Conservation (phyloP, 306 rosid genomes). For the Fragaria vesca region DNA sequence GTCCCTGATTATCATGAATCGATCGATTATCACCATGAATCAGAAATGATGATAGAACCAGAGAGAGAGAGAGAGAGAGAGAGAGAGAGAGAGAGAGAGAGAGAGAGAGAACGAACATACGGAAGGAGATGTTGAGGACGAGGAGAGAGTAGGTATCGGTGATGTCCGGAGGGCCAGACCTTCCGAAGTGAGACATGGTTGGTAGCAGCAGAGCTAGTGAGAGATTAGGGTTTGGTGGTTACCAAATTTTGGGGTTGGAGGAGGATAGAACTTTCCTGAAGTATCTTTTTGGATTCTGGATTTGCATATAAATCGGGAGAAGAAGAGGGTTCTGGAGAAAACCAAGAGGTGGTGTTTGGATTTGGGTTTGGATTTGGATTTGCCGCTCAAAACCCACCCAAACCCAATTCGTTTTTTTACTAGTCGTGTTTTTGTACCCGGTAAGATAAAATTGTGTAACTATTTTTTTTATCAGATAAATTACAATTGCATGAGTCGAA, state of each 20-base stretch:
- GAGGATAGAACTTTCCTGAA: slow-evolving; percentile 26
- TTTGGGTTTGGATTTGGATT: slow-evolving; percentile 9
- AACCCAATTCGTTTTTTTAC: background rate
- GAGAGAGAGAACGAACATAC: slow-evolving; percentile 35
- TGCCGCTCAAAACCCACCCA: slow-evolving; percentile 13
- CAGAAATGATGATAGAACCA: background rate
- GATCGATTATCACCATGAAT: background rate
- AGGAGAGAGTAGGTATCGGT: slow-evolving; percentile 91
- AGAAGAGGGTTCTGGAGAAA: background rate
- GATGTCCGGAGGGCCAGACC: slow-evolving; percentile 88
- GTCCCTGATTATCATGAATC: slow-evolving; percentile 44
- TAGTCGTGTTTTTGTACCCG: background rate
- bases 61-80: background rate
- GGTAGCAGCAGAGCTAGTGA: background rate
- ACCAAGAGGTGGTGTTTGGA: background rate
- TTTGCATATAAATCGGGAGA: background rate
- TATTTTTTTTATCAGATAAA: too few relatives aligned
- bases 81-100: background rate
- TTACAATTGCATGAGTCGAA: too few relatives aligned
- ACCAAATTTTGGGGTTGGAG: background rate
- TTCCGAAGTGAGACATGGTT: slow-evolving; percentile 82
- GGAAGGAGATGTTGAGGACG: slow-evolving; percentile 89
- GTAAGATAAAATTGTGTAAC: too few relatives aligned
- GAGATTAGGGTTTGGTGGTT: slow-evolving; percentile 29
- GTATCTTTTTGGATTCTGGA: background rate